Conservation (phyloP, 495 filamentous ascomycete species). For the Amphirosellinia nigrospora region DNA sequence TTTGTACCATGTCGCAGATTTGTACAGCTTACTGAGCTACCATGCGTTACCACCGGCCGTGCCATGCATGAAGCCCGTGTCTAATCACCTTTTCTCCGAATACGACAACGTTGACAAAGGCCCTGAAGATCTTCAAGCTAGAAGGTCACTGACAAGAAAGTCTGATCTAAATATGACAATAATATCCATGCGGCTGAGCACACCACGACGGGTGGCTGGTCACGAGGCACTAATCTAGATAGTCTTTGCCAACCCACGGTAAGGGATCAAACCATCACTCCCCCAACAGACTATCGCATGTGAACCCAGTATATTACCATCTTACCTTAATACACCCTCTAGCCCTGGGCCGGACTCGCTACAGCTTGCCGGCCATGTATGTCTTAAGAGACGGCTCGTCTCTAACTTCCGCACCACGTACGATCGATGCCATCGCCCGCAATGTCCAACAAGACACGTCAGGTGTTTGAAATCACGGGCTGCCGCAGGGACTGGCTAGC, state of each 20-base stretch:
- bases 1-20: constrained; percentile 10
- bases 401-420: constrained; percentile 17
- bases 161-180: constrained; percentile 20
- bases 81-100: not conserved
- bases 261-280: not conserved
- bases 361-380: constrained; percentile 15
- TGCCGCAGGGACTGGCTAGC: not conserved
- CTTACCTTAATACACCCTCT: not conserved
- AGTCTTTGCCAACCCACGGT: not conserved
- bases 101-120: not conserved
- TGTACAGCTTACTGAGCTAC: not conserved
- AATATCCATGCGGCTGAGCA: not conserved
- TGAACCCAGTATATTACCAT: not conserved
- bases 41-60: not conserved
- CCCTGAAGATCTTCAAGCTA: not conserved
- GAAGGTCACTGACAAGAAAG: not conserved
- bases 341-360: not conserved
- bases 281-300: not conserved
- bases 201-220: not conserved
- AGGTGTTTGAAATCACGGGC: constrained; percentile 13
- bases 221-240: constrained; percentile 1
- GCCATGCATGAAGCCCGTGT: constrained; percentile 16
- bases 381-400: constrained; percentile 16
- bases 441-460: not conserved
- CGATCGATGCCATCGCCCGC: constrained; percentile 28